Conservation (phyloP, 1,284 basidiomycete species). For the Hymenochaete sp. region DNA sequence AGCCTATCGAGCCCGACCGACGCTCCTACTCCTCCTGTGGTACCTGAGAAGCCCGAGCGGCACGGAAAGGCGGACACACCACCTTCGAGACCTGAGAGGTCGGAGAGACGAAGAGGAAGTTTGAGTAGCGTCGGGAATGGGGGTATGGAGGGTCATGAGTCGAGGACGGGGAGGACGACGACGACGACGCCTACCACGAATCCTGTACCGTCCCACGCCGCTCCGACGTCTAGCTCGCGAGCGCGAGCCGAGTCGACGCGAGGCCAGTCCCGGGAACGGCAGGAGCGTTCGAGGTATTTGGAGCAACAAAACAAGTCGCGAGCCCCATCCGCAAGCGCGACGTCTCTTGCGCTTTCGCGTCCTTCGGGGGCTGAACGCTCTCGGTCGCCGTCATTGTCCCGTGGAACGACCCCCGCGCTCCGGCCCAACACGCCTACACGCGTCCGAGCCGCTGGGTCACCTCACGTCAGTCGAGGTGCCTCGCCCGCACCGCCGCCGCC, state of each 20-base stretch:
- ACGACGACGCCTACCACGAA: neutral
- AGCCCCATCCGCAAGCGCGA: constrained; percentile 7
- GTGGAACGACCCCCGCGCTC: too few relatives aligned
- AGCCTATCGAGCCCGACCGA: constrained; percentile 3
- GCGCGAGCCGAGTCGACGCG: constrained; percentile 1
- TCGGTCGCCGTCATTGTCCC: constrained; percentile 8
- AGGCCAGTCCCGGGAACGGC: constrained; percentile 8
- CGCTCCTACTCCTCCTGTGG: neutral
- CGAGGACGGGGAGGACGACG: constrained; percentile 10
- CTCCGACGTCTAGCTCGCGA: constrained; percentile 11
- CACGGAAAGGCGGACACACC: neutral
- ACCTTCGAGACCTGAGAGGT: constrained; percentile 3
- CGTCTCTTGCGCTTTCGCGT: constrained; percentile 10
- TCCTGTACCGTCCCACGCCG: constrained; percentile 6
- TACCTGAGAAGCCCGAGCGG: too few relatives aligned
- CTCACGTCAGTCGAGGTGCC: neutral
- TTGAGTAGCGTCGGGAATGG: neutral
- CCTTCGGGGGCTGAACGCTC: constrained; percentile 6
- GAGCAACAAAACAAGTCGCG: constrained; percentile 9
- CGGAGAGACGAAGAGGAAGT: constrained; percentile 11
- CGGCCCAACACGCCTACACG: neutral
- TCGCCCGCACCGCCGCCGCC: constrained; percentile 4
- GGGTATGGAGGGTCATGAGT: too few relatives aligned
- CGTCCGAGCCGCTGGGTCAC: neutral
- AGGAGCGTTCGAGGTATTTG: constrained; percentile 1